Base-by-base conservation (phyloP, 2,329 filamentous ascomycete genomes). In the Cytospora mali region DNA sequence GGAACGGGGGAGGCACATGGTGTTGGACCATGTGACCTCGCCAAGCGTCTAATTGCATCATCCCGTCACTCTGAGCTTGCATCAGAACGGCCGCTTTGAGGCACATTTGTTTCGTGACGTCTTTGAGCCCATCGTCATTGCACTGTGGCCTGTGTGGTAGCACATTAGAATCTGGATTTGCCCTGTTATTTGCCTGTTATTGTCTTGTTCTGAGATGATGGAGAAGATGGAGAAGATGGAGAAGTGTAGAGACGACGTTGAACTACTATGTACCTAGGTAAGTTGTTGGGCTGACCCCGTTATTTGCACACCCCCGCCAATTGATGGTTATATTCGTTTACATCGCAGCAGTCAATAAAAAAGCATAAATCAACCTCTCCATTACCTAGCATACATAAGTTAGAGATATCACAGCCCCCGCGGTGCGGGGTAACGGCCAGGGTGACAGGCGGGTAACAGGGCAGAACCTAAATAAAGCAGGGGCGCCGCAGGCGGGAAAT, bases 31-130 rank as follows among this genome's bases (percentile, higher is more conserved):
- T 5, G 25, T 27, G 31, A 25, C 16, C 13, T 28, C 13, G 56
- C 57, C 57, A 59, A 59, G 48, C 31, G 4, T n/a, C 9, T 31
- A 7, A 39, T 58, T 59, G 49, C 57, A 59, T 59, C 57, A 59
- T 59, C 3, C 25, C 56, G 56, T 27, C 33, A 50, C 10, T n/a
- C 56, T 29, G 49, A 48, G 53, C 49, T 25, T 6, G 48, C 57
- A 4, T 59, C 46, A 2, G 28, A 31, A n/a, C 29, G 57, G 16
- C 55, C 57, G 3, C 7, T 59, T 59, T 11, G 25, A 46, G 57
- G 21, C n/a, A 23, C 49, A 59, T 33, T 25, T 53, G 51, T 13
- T 35, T 27, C 25, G 25, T 25, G 42, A 29, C 16, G 1, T 18
- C 16, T 7, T 7, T 39, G 16, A 7, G 14, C 16, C n/a, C 1